Evolutionary conservation across 257 asterid genomes (phyloP), one percentile per base, ranked within the genome.

Genomic region (Knoxia roxburghii): DNA sequence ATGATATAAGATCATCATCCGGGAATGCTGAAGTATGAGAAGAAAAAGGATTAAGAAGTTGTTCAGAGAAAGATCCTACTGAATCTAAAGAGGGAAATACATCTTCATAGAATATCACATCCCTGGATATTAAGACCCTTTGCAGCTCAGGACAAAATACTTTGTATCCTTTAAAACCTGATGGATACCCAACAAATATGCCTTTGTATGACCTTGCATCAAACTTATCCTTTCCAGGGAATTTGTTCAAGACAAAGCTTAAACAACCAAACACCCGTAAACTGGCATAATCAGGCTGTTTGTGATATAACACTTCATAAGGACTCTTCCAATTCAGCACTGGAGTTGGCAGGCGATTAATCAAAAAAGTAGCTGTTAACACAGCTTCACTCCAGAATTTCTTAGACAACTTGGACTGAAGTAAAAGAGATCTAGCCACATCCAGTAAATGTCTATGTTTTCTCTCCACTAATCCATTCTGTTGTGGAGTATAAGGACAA

Each of bases 101-200:
- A n/a, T n/a, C n/a, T n/a, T 37, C 41, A 37, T 37, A 9, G 41
- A 37, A 37, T 37, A 37, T 9, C 4, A 37, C 41, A 37, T 37
- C 41, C n/a, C 41, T 37, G 41, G 41, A 37, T 37, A 37, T 9
- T 37, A 37, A 3, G 4, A 37, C 9, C 9, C 9, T 37, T 9
- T 37, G 4, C 9, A 3, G 41, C 4, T 37, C 41, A 3, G 9
- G 9, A 37, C 9, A 37, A 9, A 52, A 52, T 3, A n/a, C 26
- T 7, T 57, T 55, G 39, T 32, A 69, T 0, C 55, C 67, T 40
- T 69, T 69, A 1, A 2, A 18, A 17, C 56, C 54, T 6, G 18
- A 13, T 1, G 69, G 73, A 27, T 69, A 69, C 15, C 73, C 73
- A 1, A 69, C 5, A 24, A 69, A 57, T 14, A 56, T 27, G 17